Evolutionary conservation across 805 yeast species (phyloP).

Genomic region (Saturnispora quitensis): DNA sequence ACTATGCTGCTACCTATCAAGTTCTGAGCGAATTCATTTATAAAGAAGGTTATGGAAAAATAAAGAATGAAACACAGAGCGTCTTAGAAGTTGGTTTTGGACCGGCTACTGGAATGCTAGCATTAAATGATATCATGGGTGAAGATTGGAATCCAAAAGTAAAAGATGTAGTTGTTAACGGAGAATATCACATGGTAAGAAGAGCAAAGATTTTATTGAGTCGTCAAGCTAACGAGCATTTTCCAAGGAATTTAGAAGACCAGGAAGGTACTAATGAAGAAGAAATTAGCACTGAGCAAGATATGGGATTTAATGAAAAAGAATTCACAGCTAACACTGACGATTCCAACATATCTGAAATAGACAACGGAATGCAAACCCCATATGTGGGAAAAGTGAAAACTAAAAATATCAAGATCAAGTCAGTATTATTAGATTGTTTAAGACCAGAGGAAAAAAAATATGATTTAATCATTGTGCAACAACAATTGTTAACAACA

Average conservation of each 20-base stretch:
- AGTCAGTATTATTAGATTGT: slow-evolving; percentile 46
- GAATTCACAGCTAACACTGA: not conserved
- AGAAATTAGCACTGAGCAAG: slow-evolving; percentile 10
- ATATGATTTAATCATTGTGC: slow-evolving; percentile 77
- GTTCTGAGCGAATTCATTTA: slow-evolving; percentile 57
- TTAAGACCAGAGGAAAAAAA: slow-evolving; percentile 40
- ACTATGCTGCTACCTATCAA: slow-evolving; percentile 61
- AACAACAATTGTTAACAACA: slow-evolving; percentile 63
- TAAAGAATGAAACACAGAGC: slow-evolving; percentile 45
- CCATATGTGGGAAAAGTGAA: slow-evolving; percentile 41
- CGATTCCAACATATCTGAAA: not conserved
- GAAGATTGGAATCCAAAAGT: slow-evolving; percentile 47
- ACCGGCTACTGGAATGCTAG: slow-evolving; percentile 87
- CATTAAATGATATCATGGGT: slow-evolving; percentile 75
- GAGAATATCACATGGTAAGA: slow-evolving; percentile 62
- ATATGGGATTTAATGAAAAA: not conserved
- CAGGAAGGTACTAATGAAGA: slow-evolving; percentile 36
- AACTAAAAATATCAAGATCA: slow-evolving; percentile 43
- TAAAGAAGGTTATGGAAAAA: slow-evolving; percentile 41
- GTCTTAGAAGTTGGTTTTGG: slow-evolving; percentile 82
- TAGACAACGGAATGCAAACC: not conserved
- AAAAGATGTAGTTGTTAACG: slow-evolving; percentile 67
- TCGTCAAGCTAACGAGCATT: slow-evolving; percentile 50
- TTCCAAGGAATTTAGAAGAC: slow-evolving; percentile 17
- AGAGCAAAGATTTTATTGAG: slow-evolving; percentile 72